Percentiles rank a stretch among this genome's conserved stretches.
Conservation (phyloP, 768 basidiomycete genomes). For the Chlorophyllum brunneum region DNA sequence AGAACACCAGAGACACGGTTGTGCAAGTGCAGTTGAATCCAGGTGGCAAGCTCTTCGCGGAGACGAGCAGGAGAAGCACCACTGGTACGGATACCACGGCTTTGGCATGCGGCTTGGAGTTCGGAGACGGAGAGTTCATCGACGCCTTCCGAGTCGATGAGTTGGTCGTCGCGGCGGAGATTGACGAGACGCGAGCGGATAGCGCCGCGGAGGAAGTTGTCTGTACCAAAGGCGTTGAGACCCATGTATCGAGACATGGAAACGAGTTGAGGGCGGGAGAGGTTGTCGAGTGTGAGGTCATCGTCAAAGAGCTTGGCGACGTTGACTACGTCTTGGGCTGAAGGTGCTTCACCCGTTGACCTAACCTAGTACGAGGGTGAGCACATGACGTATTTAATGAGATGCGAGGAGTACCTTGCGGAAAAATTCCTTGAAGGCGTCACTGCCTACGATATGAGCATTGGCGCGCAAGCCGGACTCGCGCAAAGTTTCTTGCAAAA, state of each 20-base stretch:
- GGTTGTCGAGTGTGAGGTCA: conserved; percentile 95
- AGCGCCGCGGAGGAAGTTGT: conserved; percentile 93
- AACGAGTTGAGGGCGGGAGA: conserved; percentile 96
- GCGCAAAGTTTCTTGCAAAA: conserved; percentile 94
- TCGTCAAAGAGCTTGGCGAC: conserved; percentile 98
- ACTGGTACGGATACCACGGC: conserved; percentile 86
- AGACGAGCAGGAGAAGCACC: conserved; percentile 86
- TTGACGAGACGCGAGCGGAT: conserved; percentile 81
- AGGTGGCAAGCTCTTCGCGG: conserved; percentile 85
- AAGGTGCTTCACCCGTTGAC: conserved; percentile 92
- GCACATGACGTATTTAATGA: too few species aligned
- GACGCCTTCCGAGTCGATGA: conserved; percentile 86
- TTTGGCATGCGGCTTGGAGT: conserved; percentile 89
- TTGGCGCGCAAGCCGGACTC: conserved; percentile 93
- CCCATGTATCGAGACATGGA: conserved; percentile 99
- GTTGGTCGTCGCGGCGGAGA: conserved; percentile 89
- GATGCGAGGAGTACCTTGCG: too few species aligned
- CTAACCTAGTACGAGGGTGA: too few species aligned
- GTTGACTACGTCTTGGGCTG: conserved; percentile 82
- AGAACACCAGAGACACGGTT: conserved; percentile 92
- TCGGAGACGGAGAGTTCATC: conserved; percentile 89
- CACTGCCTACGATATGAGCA: conserved; percentile 88
- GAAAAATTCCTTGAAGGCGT: conserved; percentile 99
- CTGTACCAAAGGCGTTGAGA: conserved; percentile 96
- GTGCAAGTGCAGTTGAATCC: conserved; percentile 90